Evolutionary conservation across 2,329 filamentous ascomycete species (phyloP).

Genomic region (Ophiocordyceps australis): DNA sequence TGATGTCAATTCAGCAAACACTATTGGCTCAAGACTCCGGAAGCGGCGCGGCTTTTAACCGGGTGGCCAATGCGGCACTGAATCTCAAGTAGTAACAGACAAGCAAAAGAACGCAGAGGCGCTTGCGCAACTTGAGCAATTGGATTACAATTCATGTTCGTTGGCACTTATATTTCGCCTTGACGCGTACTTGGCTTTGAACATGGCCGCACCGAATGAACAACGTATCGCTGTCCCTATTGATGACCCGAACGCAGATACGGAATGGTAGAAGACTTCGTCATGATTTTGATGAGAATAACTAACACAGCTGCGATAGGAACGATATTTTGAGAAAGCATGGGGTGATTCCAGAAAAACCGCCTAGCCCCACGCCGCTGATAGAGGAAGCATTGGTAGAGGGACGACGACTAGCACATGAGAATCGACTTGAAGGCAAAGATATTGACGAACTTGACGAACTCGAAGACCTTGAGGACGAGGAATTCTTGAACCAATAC

Average conservation of each 20-base stretch:
- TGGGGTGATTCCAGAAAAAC: conserved; percentile 93
- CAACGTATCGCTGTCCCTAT: conserved; percentile 65
- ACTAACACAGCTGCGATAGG: conserved; percentile 30
- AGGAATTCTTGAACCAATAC: conserved; percentile 76
- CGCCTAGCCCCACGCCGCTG: conserved; percentile 83
- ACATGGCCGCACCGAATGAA: conserved; percentile 43
- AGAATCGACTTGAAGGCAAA: conserved; percentile 86
- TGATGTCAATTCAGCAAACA: too few species aligned
- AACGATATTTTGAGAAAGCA: conserved; percentile 97
- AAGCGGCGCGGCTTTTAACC: too few species aligned
- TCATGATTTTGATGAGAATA: too few species aligned
- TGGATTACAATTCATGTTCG: too few species aligned
- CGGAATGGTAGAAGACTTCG: conserved; percentile 95
- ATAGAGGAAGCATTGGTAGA: conserved; percentile 88
- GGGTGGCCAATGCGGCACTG: too few species aligned
- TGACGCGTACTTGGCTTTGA: conserved; percentile 2
- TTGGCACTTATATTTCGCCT: too few species aligned
- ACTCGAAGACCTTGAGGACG: conserved; percentile 90
- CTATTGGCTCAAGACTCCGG: too few species aligned
- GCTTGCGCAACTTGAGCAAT: conserved; percentile 3
- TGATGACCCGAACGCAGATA: conserved; percentile 90
- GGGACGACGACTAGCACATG: conserved; percentile 67
- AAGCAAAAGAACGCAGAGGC: conserved; percentile 1
- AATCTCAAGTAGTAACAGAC: too few species aligned
- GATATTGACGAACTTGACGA: conserved; percentile 86